phyloP scores from a whole-genome alignment of 192 early-diverging fungal species.

The Phycomyces nitens region DNA sequence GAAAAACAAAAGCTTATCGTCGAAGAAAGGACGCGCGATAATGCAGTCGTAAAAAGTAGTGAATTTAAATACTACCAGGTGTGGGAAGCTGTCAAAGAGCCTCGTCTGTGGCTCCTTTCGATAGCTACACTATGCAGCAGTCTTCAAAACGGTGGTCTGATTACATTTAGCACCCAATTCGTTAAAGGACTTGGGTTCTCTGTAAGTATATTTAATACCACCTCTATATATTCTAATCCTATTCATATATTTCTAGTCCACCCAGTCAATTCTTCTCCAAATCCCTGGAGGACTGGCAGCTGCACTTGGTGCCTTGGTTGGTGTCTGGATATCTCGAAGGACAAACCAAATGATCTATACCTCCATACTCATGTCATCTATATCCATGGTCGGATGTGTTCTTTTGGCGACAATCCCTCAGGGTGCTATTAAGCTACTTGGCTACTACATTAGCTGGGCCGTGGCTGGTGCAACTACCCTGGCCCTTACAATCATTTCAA shows the following conservation, averaged over 20 bases:
- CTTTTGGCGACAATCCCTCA: constrained; percentile 4
- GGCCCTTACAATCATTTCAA: not conserved
- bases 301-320: not conserved
- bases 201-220: constrained; percentile 4
- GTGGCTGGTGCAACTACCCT: not conserved
- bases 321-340: not conserved
- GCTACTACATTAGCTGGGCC: constrained; percentile 3
- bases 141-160: constrained; percentile 27
- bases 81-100: constrained; percentile 23
- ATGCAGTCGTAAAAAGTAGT: constrained; percentile 9
- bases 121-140: constrained; percentile 11
- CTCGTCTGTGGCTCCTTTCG: constrained; percentile 19
- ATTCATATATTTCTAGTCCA: not conserved
- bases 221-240: not conserved
- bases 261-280: constrained; percentile 1
- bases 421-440: constrained; percentile 2
- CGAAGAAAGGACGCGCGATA: constrained; percentile 24
- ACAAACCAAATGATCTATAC: not conserved
- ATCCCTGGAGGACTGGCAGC: constrained; percentile 3
- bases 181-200: constrained; percentile 19
- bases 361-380: not conserved
- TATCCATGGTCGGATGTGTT: constrained; percentile 11
- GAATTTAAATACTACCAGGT: constrained; percentile 22
- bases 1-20: constrained; percentile 29
- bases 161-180: constrained; percentile 17